phyloP scores from a whole-genome alignment of 257 asterid species.

The Sherardia arvensis region DNA sequence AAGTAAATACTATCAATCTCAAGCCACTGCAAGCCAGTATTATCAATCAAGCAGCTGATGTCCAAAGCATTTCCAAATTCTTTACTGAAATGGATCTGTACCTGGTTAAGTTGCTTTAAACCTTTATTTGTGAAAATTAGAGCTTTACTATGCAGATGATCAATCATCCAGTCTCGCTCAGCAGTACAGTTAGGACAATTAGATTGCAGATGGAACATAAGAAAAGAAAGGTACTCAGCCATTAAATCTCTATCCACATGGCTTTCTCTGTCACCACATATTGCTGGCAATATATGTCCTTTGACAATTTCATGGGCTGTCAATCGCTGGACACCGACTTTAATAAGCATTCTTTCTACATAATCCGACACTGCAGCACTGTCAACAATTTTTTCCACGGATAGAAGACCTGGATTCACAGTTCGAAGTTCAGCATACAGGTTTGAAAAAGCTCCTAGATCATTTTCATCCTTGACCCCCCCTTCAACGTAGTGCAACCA shows the following conservation, averaged over 20 bases:
- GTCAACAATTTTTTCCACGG: slow-evolving; percentile 43
- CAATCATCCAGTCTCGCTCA: slow-evolving; percentile 51
- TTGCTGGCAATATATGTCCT: slow-evolving; percentile 64
- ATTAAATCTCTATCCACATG: slow-evolving; percentile 41
- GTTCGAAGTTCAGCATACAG: slow-evolving; percentile 58
- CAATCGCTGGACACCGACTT: slow-evolving; percentile 77
- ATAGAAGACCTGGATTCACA: slow-evolving; percentile 62
- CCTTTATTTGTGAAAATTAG: slow-evolving; percentile 71
- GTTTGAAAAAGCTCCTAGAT: slow-evolving; percentile 50
- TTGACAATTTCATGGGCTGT: slow-evolving; percentile 83
- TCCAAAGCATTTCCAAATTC: slow-evolving; percentile 60
- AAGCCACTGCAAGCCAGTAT: slow-evolving; percentile 62
- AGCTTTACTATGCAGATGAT: slow-evolving; percentile 48
- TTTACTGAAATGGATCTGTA: slow-evolving; percentile 65
- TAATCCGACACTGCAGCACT: slow-evolving; percentile 37
- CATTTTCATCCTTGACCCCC: slow-evolving; percentile 39
- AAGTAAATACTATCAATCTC: slow-evolving; percentile 53
- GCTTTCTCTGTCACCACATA: slow-evolving; percentile 40
- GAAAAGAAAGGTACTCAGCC: slow-evolving; percentile 77
- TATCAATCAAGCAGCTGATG: slow-evolving; percentile 42
- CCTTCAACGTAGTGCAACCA: slow-evolving; percentile 65
- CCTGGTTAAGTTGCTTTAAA: slow-evolving; percentile 44
- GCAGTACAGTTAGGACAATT: slow-evolving; percentile 48
- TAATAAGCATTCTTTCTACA: slow-evolving; percentile 62
- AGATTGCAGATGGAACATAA: slow-evolving; percentile 80